These are phyloP conservation scores for Colletotrichum sp. DNA, from an alignment of 2,329 filamentous ascomycete genomes.

Conservation along the genomic window DNA sequence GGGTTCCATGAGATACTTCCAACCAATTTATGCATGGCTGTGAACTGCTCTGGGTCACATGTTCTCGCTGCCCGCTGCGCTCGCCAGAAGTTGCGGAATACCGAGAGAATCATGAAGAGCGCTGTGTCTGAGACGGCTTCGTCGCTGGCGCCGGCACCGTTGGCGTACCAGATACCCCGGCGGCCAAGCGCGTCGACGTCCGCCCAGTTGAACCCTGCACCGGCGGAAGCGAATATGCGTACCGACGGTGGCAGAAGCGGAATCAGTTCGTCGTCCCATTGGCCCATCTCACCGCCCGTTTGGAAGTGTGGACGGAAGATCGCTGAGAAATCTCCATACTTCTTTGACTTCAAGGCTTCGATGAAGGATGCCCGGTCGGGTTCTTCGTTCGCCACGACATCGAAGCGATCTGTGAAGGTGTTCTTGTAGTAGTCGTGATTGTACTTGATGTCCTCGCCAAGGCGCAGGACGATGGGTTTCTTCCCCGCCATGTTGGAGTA, in stretches of 20 bases:
- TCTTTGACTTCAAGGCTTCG: conserved; percentile 41
- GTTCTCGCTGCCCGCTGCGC: conserved; percentile 51
- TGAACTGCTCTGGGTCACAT: conserved; percentile 41
- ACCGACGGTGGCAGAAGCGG: conserved; percentile 55
- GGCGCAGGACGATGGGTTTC: conserved; percentile 43
- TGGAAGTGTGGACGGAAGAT: conserved; percentile 64
- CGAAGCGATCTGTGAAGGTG: conserved; percentile 42
- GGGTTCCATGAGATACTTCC: conserved; percentile 55
- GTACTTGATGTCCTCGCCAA: conserved; percentile 53
- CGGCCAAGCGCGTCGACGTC: conserved; percentile 52
- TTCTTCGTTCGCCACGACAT: conserved; percentile 42
- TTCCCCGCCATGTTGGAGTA: background rate
- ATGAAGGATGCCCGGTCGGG: conserved; percentile 43
- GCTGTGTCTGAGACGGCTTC: conserved; percentile 49
- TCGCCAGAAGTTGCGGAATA: conserved; percentile 56
- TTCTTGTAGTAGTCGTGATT: conserved; percentile 46
- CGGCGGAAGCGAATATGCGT: conserved; percentile 64
- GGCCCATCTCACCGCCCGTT: conserved; percentile 67
- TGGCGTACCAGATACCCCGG: conserved; percentile 45
- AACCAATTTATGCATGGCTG: conserved; percentile 46
- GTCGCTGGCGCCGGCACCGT: conserved; percentile 45
- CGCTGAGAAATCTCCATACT: conserved; percentile 36
- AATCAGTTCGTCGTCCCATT: conserved; percentile 64
- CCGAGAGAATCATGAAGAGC: conserved; percentile 46
- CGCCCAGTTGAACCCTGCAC: conserved; percentile 69